Percentiles rank a stretch among this genome's conserved stretches.
phyloP scores from a whole-genome alignment of 208 protist species.

The Trypanosoma melophagium region DNA sequence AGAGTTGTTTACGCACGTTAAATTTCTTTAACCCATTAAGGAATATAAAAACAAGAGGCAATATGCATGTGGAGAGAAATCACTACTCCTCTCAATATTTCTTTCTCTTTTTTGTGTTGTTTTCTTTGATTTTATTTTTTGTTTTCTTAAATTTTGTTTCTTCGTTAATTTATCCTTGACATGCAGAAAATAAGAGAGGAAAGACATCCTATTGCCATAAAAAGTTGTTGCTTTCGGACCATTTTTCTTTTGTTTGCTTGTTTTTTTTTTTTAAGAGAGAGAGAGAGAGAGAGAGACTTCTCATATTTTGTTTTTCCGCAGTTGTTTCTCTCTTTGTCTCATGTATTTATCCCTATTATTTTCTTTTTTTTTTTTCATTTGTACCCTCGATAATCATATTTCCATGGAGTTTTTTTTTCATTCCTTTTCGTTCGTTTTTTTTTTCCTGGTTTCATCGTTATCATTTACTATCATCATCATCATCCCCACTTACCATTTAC shows the following conservation, averaged over 20 bases:
- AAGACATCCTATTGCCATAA: too few species aligned
- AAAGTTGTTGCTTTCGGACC: background rate
- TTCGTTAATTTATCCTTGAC: too few species aligned
- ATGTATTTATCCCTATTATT: background rate
- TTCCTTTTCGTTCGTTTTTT: background rate
- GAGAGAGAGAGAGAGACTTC: too few species aligned
- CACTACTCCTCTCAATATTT: too few species aligned
- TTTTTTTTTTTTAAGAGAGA: too few species aligned
- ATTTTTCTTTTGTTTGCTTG: background rate
- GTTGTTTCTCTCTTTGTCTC: too few species aligned
- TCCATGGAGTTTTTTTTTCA: background rate
- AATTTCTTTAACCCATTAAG: background rate
- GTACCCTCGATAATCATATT: background rate
- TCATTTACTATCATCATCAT: background rate
- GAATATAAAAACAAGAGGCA: background rate
- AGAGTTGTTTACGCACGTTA: background rate
- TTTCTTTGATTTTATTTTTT: too few species aligned
- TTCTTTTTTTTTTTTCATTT: conserved; percentile 3
- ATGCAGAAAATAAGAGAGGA: too few species aligned
- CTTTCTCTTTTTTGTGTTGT: too few species aligned
- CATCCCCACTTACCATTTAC: background rate
- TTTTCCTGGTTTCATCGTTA: background rate
- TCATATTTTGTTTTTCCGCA: too few species aligned
- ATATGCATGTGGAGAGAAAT: too few species aligned
- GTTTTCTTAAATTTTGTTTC: too few species aligned